A percentile compares a stretch with the other conserved stretches of the same genome.
phyloP scores from a whole-genome alignment of 495 filamentous ascomycete species.

The Aspergillus conjunctus region DNA sequence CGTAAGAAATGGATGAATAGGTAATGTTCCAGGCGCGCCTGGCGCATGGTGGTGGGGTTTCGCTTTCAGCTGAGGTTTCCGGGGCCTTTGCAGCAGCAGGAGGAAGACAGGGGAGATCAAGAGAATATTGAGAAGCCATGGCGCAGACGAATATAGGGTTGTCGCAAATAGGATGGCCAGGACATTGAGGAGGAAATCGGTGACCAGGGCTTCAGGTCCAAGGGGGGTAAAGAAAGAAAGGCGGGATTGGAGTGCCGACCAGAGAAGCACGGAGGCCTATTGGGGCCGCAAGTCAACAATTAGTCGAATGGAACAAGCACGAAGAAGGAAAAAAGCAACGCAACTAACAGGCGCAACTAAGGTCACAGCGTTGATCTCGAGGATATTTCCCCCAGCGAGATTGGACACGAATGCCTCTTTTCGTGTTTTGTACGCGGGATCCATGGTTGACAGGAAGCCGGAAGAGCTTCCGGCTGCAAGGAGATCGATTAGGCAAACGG shows the following conservation, averaged over 20 bases:
- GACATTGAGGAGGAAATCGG: conserved; percentile 88
- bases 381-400: conserved; percentile 78
- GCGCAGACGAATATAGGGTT: conserved; percentile 79
- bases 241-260: conserved; percentile 88
- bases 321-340: neutral
- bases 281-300: neutral
- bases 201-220: conserved; percentile 61
- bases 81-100: conserved; percentile 53
- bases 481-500: neutral
- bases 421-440: conserved; percentile 74
- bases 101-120: conserved; percentile 69
- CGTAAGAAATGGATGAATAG: conserved; percentile 88
- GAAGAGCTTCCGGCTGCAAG: neutral
- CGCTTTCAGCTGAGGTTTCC: conserved; percentile 52
- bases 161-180: conserved; percentile 77
- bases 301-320: neutral
- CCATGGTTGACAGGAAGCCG: conserved; percentile 41
- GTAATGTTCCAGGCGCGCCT: conserved; percentile 53
- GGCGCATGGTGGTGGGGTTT: conserved; percentile 54
- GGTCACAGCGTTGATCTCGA: conserved; percentile 84
- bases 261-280: conserved; percentile 80
- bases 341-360: conserved; percentile 77
- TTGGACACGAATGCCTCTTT: conserved; percentile 97
- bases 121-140: conserved; percentile 73
- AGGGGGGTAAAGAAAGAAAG: conserved; percentile 81